Evolutionary conservation across 2,329 filamentous ascomycete genomes (phyloP).

Genomic region (Huntiella bhutanensis): DNA sequence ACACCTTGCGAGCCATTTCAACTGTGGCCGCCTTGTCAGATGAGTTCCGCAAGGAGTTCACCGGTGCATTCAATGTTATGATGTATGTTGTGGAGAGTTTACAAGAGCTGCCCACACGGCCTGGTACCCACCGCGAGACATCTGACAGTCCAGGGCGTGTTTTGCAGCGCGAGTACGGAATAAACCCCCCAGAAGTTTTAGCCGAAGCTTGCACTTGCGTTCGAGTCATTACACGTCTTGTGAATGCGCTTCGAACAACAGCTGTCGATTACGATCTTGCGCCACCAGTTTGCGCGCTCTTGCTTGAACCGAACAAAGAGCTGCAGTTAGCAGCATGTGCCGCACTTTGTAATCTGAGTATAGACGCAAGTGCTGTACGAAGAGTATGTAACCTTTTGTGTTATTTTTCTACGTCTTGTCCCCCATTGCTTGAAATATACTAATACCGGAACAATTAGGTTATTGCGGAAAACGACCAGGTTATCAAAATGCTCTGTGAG

Average conservation of each 20-base stretch:
- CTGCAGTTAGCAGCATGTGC: constrained; percentile 75
- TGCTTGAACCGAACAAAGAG: constrained; percentile 56
- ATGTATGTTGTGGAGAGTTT: constrained; percentile 72
- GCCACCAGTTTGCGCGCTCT: constrained; percentile 54
- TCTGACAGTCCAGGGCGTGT: not conserved
- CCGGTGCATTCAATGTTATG: constrained; percentile 56
- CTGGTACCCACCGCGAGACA: constrained; percentile 19
- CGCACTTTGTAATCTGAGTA: constrained; percentile 65
- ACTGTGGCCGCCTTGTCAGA: constrained; percentile 68
- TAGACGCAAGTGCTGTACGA: constrained; percentile 82
- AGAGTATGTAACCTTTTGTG: constrained; percentile 36
- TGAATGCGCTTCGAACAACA: constrained; percentile 66
- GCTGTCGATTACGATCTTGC: constrained; percentile 73
- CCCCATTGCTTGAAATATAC: no score
- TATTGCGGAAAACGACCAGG: no score
- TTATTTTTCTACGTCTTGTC: no score
- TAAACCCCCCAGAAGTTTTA: constrained; percentile 58
- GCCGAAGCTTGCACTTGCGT: constrained; percentile 71
- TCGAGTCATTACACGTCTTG: constrained; percentile 65
- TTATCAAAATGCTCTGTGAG: no score
- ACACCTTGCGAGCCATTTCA: constrained; percentile 59
- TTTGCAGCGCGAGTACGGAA: constrained; percentile 35
- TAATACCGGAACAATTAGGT: no score
- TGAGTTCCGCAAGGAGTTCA: constrained; percentile 62
- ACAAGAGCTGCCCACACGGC: constrained; percentile 32